Evolutionary conservation across 2,329 filamentous ascomycete species (phyloP), one percentile per base, ranked within the genome.

Genomic region (Orbilia oligospora): DNA sequence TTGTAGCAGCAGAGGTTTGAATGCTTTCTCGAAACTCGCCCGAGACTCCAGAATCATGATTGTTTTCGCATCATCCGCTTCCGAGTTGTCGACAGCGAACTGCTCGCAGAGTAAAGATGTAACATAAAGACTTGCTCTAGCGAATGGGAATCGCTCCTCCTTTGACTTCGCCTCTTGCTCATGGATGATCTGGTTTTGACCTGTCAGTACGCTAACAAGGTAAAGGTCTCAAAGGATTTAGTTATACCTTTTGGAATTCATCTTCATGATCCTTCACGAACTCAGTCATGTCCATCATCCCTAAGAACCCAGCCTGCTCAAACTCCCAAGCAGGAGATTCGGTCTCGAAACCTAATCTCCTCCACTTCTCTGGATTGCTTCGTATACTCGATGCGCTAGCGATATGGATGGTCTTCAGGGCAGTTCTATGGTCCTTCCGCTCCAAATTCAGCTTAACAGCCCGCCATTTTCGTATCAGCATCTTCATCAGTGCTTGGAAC

Each of bases 271-370:
- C 97, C 82, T 92, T 90, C 61, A 97, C 93, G 83, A 93, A 99
- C 84, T 98, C 94, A 1, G 94, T 93, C 82, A 99, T 85, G 84
- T 99, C 96, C 94, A 99, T 98, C 89, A 99, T 93, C 30, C 96
- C 96, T 68, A 99, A 85, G 83, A 94, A 98, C 0, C 96, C 96
- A 30, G 92, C 92, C 46, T 89, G 87, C 20, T 93, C 91, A 83
- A 99, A 98, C 81, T 99, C 96, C 82, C 88, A 88, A 0, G 91
- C 91, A 2, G 96, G 96, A 81, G 89, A 94, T 84, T 99, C 96
- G 0, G 92, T 91, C 84, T 96, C 92, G 82, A 99, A 99, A 1
- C 96, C 96, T 49, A 99, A 84, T 68, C 94, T 88, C 82, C 94
- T 89, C 96, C 96, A 99, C 84, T 97, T 97, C 83, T 97, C 91